Evolutionary conservation across 2,329 filamentous ascomycete genomes (phyloP).

Genomic region (Zasmidium cellare): DNA sequence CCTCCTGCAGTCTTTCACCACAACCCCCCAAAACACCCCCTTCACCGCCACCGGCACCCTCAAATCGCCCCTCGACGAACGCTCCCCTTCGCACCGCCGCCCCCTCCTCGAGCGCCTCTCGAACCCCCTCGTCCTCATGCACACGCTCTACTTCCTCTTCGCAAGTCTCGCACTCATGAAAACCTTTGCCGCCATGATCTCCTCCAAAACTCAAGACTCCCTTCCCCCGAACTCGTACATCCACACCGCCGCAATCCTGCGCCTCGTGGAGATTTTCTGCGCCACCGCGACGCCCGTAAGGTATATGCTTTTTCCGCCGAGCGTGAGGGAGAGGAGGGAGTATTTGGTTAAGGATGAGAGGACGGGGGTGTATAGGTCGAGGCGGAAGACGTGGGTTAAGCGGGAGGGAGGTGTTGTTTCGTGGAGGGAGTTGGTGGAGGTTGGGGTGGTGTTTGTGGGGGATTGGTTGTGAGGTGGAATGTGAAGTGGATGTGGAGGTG

Average conservation of each 20-base stretch:
- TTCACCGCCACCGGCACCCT: conserved; percentile 14
- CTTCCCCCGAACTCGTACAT: too few species aligned
- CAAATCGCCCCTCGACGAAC: conserved; percentile 9
- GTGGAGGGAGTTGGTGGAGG: conserved; percentile 1
- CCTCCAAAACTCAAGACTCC: too few species aligned
- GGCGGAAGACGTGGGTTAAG: not conserved
- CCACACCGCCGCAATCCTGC: conserved; percentile 6
- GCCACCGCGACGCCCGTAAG: conserved; percentile 2
- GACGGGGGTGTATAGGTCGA: not conserved
- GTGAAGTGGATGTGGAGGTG: too few species aligned
- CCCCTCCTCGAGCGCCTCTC: not conserved
- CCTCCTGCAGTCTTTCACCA: not conserved
- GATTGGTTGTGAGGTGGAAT: too few species aligned
- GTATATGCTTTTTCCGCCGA: conserved; percentile 10
- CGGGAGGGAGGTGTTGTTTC: not conserved
- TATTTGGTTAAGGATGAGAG: not conserved
- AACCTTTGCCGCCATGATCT: too few species aligned
- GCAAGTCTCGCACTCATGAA: not conserved
- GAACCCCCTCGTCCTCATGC: not conserved
- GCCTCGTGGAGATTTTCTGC: conserved; percentile 2
- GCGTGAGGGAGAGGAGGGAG: not conserved
- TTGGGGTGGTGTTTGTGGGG: not conserved
- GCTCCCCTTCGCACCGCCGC: not conserved
- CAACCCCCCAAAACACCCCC: not conserved
- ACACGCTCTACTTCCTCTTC: not conserved